Conservation (phyloP, 2,329 filamentous ascomycete species). For the Blumeriella jaapii region DNA sequence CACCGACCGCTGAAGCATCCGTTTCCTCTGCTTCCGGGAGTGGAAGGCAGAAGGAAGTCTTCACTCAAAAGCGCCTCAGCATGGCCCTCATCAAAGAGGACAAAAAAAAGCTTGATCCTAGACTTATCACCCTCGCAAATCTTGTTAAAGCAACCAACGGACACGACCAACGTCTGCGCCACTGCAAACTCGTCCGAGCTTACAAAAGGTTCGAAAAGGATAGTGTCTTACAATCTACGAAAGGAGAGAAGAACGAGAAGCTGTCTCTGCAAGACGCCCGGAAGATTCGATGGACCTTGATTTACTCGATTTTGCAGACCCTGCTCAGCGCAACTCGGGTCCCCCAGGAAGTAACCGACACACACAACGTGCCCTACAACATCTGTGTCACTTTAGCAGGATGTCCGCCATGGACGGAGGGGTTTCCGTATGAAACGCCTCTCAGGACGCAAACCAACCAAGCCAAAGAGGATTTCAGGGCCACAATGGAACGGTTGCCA, state of each 20-base stretch:
- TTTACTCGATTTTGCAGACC: constrained; percentile 65
- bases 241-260: constrained; percentile 44
- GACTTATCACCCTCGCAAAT: constrained; percentile 41
- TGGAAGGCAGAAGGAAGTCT: constrained; percentile 22
- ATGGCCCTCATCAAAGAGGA: constrained; percentile 21
- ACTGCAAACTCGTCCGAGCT: constrained; percentile 46
- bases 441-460: constrained; percentile 17
- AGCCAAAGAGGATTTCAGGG: constrained; percentile 9
- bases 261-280: constrained; percentile 54
- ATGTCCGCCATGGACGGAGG: constrained; percentile 21
- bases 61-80: constrained; percentile 20
- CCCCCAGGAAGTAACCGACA: constrained; percentile 49
- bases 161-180: constrained; percentile 26
- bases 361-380: constrained; percentile 44
- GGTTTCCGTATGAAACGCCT: constrained; percentile 11
- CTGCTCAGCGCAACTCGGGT: constrained; percentile 50
- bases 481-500: neutral
- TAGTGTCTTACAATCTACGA: constrained; percentile 36
- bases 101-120: constrained; percentile 36
- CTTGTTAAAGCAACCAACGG: constrained; percentile 38
- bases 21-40: constrained; percentile 51
- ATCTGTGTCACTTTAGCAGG: constrained; percentile 19
- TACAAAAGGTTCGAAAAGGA: constrained; percentile 62
- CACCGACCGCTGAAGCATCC: constrained; percentile 51
- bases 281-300: constrained; percentile 67